Conservation (phyloP, 2,329 filamentous ascomycete genomes). For the Rhytidhysteron rufulum region DNA sequence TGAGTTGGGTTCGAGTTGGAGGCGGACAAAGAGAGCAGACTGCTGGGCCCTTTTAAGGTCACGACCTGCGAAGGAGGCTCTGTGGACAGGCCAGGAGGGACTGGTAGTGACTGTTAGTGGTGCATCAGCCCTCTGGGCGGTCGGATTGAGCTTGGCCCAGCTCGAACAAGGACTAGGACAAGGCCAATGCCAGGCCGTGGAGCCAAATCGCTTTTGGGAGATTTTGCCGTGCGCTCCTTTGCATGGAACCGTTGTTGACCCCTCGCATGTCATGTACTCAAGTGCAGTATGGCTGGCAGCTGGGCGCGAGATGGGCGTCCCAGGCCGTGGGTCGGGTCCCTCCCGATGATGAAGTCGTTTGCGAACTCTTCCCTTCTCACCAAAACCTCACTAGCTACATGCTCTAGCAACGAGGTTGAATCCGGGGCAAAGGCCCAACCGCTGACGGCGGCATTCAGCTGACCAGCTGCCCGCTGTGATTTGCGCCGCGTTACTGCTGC, state of each 20-base stretch:
- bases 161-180: neutral
- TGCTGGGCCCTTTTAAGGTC: neutral
- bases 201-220: neutral
- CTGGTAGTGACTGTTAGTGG: neutral
- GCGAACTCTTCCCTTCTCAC: too few species aligned
- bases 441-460: constrained; percentile 2
- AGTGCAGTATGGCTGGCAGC: neutral
- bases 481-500: too few species aligned
- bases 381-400: too few species aligned
- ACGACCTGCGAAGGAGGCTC: neutral
- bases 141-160: neutral
- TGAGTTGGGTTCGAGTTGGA: neutral
- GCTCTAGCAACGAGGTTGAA: neutral
- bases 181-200: neutral
- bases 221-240: constrained; percentile 1
- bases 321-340: constrained; percentile 1
- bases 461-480: too few species aligned
- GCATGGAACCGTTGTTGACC: neutral
- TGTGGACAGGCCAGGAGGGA: neutral
- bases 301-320: neutral
- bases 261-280: constrained; percentile 1
- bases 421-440: neutral
- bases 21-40: neutral
- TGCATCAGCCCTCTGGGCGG: constrained; percentile 1
- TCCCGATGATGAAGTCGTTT: constrained; percentile 2